Evolutionary conservation across 371 early-diverging fungal species (phyloP), one percentile per base, ranked within the genome.

Genomic region (Mortierella sp.): DNA sequence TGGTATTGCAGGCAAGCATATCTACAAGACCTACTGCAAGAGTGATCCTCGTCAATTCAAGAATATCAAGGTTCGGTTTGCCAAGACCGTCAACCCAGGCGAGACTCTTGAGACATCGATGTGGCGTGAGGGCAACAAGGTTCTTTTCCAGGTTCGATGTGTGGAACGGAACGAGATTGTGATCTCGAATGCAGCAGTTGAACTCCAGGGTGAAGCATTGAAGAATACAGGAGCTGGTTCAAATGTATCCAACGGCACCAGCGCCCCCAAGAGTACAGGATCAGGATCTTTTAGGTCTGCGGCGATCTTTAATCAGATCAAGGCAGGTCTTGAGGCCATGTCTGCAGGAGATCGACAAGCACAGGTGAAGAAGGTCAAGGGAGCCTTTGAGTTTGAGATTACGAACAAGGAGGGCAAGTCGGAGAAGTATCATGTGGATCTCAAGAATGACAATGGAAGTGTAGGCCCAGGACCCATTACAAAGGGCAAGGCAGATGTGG

Each of bases 61-160:
- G 85, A 88, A 82, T 75, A 90, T 98, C 85, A 97, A 98, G 90
- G 96, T 87, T 14, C 91, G 98, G 43, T 96, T 98, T 81, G 89
- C 93, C 48, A 87, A 90, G 52, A 95, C 92, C 16, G 98, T 98
- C 63, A 91, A 94, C 87, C 99, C 99, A n/a, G 99, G 99, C 7
- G 99, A 99, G 79, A 98, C 98, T 14, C 85, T 98, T 21, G 94
- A 96, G 77, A 97, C 98, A 7, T 91, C 93, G 74, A 94, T 97
- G 93, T 98, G 98, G 98, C 89, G 91, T 66, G 97, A 96, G 75
- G 93, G 91, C 26, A 85, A 83, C 76, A 93, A 93, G 82, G 89
- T 98, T 25, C 85, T 97, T 62, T 98, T 98, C 92, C 92, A 94
- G 75, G 93, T 94, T 53, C 92, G 93, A 45, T 95, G 94, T 1